These are phyloP conservation scores for Tulasnella sp. DNA, from an alignment of 768 basidiomycete species.

Conservation along the genomic window DNA sequence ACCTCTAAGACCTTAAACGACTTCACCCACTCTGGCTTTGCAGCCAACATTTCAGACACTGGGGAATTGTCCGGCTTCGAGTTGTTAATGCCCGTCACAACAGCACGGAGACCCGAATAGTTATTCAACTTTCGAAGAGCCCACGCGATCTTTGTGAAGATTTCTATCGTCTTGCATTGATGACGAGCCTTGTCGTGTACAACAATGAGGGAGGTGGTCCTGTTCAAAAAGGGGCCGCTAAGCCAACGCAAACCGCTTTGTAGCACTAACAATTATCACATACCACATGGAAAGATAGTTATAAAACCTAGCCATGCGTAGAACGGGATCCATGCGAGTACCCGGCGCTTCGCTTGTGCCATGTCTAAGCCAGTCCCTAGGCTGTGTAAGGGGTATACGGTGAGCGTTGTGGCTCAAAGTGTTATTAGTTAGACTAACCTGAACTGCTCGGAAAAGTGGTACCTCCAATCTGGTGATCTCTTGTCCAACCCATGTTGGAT, in stretches of 20 bases:
- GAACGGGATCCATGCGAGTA: conserved; percentile 46
- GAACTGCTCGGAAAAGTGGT: conserved; percentile 59
- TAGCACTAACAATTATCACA: conserved; percentile 17
- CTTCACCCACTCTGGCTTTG: conserved; percentile 58
- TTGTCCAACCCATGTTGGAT: conserved; percentile 63
- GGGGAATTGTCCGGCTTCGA: conserved; percentile 56
- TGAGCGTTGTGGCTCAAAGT: neutral
- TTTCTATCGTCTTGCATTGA: conserved; percentile 58
- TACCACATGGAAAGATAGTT: conserved; percentile 82
- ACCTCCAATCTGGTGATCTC: conserved; percentile 74
- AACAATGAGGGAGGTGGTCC: conserved; percentile 87
- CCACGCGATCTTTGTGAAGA: conserved; percentile 75
- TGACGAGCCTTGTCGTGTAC: conserved; percentile 35
- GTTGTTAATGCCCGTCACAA: conserved; percentile 84
- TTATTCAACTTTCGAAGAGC: conserved; percentile 77
- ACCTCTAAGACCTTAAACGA: conserved; percentile 75
- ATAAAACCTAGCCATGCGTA: conserved; percentile 60
- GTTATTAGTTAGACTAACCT: conserved; percentile 41
- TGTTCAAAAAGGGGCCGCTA: conserved; percentile 26
- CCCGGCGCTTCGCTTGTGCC: conserved; percentile 34
- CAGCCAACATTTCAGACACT: conserved; percentile 63
- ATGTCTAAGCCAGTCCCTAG: conserved; percentile 78
- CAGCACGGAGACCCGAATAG: conserved; percentile 84
- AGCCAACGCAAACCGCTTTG: neutral
- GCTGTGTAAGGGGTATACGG: conserved; percentile 37